Conservation (phyloP, 129 eudicot species). For the carrot (Daucus carota) region DNA sequence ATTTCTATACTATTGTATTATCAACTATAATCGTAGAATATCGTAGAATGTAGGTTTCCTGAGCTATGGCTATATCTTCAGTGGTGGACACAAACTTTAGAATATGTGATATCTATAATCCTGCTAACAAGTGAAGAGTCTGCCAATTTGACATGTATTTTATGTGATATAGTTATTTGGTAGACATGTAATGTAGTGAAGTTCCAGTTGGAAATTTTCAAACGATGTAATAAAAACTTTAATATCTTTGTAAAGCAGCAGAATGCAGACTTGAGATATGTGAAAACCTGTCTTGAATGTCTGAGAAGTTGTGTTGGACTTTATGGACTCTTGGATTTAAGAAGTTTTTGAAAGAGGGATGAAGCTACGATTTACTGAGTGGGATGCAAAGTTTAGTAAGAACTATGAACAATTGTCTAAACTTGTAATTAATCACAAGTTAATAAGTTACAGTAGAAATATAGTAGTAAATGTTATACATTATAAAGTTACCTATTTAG, state of each 20-base stretch:
- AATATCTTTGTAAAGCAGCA: background rate
- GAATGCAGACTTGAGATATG: background rate
- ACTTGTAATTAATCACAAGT: no score
- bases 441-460: no score
- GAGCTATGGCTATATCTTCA: background rate
- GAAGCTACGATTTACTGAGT: background rate
- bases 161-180: background rate
- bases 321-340: background rate
- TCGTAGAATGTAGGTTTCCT: background rate
- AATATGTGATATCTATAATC: background rate
- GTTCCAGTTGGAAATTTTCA: background rate
- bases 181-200: background rate
- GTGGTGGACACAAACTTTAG: background rate
- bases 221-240: background rate
- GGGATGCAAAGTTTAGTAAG: background rate
- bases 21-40: background rate
- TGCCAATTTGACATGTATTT: background rate
- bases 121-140: background rate
- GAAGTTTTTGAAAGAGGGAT: background rate
- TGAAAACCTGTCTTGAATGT: background rate
- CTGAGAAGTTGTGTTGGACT: background rate
- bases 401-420: background rate
- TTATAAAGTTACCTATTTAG: background rate
- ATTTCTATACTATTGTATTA: background rate
- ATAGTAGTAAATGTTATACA: no score